A percentile compares a stretch with the other conserved stretches of the same genome.
phyloP scores from a whole-genome alignment of 345 rosid species.

The Garcia nutans region DNA sequence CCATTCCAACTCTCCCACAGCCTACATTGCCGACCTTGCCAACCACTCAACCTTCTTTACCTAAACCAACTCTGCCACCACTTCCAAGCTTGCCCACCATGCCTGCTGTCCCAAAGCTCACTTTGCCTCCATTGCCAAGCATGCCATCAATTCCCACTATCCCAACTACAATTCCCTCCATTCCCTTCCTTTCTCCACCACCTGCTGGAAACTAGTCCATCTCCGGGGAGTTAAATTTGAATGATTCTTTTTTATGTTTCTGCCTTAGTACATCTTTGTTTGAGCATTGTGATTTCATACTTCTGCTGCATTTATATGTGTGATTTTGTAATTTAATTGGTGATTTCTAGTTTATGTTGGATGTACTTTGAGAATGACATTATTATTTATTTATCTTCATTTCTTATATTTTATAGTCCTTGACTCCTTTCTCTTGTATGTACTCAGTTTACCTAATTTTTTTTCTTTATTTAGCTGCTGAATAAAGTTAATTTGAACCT shows the following conservation, averaged over 20 bases:
- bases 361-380: too few relatives aligned
- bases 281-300: not conserved
- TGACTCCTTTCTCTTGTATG: too few relatives aligned
- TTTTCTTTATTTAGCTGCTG: too few relatives aligned
- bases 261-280: not conserved
- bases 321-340: too few relatives aligned
- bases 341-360: too few relatives aligned
- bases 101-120: not conserved
- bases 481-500: too few relatives aligned
- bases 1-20: not conserved
- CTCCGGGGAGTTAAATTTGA: not conserved
- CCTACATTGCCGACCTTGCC: not conserved
- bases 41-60: too few relatives aligned
- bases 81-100: conserved; percentile 1
- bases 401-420: too few relatives aligned
- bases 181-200: not conserved
- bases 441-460: too few relatives aligned
- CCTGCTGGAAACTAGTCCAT: not conserved
- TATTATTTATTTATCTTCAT: too few relatives aligned
- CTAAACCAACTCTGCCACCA: too few relatives aligned
- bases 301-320: not conserved
- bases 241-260: not conserved
- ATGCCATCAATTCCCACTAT: not conserved
- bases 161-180: not conserved
- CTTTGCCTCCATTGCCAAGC: conserved; percentile 2